phyloP scores from a whole-genome alignment of 345 rosid genomes.

The Kernera saxatilis region DNA sequence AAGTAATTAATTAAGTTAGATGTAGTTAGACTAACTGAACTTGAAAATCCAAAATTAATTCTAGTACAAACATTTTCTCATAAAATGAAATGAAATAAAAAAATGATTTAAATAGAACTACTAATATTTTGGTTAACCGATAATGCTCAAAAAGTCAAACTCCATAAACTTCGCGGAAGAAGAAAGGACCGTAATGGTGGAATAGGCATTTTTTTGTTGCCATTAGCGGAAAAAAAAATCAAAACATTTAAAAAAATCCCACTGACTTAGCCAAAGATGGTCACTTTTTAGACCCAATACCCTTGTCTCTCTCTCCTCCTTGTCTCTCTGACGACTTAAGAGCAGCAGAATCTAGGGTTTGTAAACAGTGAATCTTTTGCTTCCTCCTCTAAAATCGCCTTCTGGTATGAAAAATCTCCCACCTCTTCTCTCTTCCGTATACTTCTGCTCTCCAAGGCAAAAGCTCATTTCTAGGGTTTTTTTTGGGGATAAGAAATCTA shows the following conservation, averaged over 20 bases:
- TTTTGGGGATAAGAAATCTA: not conserved
- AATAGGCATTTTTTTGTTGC: not conserved
- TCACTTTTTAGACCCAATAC: not conserved
- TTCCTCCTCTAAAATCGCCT: constrained; percentile 10
- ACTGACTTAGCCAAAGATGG: constrained; percentile 23
- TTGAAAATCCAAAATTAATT: no score
- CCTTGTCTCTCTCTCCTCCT: constrained; percentile 16
- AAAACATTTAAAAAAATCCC: constrained; percentile 14
- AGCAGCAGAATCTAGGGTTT: constrained; percentile 39
- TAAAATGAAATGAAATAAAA: not conserved
- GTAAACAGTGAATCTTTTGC: constrained; percentile 32
- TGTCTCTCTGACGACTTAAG: constrained; percentile 16
- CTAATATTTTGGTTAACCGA: not conserved
- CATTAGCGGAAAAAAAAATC: constrained; percentile 11
- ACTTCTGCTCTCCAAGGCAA: not conserved
- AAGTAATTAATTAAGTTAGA: no score
- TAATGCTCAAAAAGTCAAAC: constrained; percentile 23
- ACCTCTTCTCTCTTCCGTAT: not conserved
- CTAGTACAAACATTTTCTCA: not conserved
- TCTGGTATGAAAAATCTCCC: constrained; percentile 29
- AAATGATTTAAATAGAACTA: not conserved
- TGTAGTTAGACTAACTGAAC: no score
- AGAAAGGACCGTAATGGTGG: constrained; percentile 18
- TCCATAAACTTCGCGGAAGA: constrained; percentile 26
- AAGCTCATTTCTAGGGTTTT: constrained; percentile 1